Evolutionary conservation across 805 yeast species (phyloP).

Genomic region (Kazachstania psychrophila): DNA sequence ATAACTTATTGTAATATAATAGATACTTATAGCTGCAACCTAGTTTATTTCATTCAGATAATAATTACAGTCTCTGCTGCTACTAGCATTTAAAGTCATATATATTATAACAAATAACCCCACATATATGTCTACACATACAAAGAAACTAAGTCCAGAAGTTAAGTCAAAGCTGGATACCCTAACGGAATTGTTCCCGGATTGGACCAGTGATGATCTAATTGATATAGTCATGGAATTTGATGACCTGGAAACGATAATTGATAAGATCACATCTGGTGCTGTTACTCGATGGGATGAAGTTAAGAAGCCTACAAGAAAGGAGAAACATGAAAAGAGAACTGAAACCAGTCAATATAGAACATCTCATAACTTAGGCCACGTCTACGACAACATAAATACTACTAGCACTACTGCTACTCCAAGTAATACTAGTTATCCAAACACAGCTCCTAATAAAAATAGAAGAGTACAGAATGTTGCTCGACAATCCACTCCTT

Average conservation of each 20-base stretch:
- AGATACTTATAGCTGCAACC: no score
- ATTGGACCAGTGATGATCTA: conserved; percentile 86
- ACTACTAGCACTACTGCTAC: background rate
- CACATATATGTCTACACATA: conserved; percentile 14
- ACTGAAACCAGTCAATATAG: background rate
- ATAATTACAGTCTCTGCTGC: no score
- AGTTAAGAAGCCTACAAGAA: conserved; percentile 59
- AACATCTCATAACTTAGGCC: conserved; percentile 7
- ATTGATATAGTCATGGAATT: conserved; percentile 65
- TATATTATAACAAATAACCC: no score
- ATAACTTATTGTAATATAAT: no score
- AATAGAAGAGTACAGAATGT: background rate
- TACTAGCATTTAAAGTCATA: no score
- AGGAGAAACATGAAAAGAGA: conserved; percentile 34
- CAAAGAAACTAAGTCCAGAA: conserved; percentile 26
- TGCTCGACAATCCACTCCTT: background rate
- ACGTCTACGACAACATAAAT: background rate
- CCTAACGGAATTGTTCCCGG: conserved; percentile 82
- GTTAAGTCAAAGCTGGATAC: conserved; percentile 38
- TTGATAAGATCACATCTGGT: conserved; percentile 83
- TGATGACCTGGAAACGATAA: conserved; percentile 67
- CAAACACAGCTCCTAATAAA: background rate
- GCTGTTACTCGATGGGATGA: conserved; percentile 91
- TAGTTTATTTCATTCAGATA: no score
- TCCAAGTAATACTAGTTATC: background rate